Conservation (phyloP, 2,329 filamentous ascomycete species). For the Clonostachys solani region DNA sequence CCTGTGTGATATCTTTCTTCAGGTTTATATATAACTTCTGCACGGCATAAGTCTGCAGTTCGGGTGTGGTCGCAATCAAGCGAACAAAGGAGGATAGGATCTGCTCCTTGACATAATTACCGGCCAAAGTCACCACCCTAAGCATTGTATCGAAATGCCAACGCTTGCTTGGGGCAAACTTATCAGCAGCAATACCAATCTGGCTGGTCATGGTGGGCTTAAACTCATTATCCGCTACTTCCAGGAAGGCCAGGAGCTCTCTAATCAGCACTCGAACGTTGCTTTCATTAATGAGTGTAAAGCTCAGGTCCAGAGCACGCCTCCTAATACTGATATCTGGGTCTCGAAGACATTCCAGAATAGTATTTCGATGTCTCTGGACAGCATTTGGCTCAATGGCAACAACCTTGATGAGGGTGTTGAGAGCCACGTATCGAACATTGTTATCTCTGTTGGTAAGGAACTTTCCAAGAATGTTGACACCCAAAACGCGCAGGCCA, state of each 20-base stretch:
- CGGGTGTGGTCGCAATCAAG: slow-evolving; percentile 88
- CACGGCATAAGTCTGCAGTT: slow-evolving; percentile 92
- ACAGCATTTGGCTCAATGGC: slow-evolving; percentile 97
- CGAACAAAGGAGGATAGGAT: slow-evolving; percentile 96
- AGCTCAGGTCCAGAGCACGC: slow-evolving; percentile 93
- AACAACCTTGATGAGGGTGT: slow-evolving; percentile 96
- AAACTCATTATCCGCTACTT: slow-evolving; percentile 97
- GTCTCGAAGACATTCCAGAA: slow-evolving; percentile 90
- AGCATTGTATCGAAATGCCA: slow-evolving; percentile 99
- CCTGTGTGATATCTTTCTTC: slow-evolving; percentile 96
- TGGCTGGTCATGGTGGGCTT: slow-evolving; percentile 98
- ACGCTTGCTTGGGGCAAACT: slow-evolving; percentile 92
- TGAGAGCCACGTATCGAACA: slow-evolving; percentile 95
- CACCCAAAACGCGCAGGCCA: slow-evolving; percentile 85
- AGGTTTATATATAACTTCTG: slow-evolving; percentile 90
- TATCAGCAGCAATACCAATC: slow-evolving; percentile 94
- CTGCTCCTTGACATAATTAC: slow-evolving; percentile 96
- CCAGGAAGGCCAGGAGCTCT: slow-evolving; percentile 89
- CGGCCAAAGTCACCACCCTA: slow-evolving; percentile 85
- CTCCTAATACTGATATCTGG: slow-evolving; percentile 97
- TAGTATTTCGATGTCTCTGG: slow-evolving; percentile 94
- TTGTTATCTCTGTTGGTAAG: slow-evolving; percentile 99
- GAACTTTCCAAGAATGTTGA: slow-evolving; percentile 98
- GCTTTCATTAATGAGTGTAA: slow-evolving; percentile 94
- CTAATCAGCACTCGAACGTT: slow-evolving; percentile 93